phyloP scores from a whole-genome alignment of 345 rosid species.

The Draba incana region DNA sequence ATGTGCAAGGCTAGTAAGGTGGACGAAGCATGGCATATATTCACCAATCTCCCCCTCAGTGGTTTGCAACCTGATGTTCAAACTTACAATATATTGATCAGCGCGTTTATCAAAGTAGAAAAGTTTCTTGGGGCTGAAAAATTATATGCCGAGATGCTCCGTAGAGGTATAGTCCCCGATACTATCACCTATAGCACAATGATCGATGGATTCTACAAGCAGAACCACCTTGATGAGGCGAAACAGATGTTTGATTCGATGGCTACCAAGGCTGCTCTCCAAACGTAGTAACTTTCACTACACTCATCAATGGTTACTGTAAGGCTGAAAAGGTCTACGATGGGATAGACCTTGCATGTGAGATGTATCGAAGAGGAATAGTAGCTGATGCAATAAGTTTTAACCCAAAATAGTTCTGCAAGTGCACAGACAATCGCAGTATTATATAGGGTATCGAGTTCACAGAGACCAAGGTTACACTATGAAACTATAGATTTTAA shows the following conservation, averaged over 20 bases:
- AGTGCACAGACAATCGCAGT: no score
- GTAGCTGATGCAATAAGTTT: neutral
- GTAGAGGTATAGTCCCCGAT: neutral
- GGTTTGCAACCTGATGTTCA: slow-evolving; percentile 8
- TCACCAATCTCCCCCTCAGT: neutral
- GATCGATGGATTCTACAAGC: no score
- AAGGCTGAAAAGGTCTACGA: neutral
- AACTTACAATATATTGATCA: slow-evolving; percentile 12
- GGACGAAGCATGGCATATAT: neutral
- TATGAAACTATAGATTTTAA: no score
- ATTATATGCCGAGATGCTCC: neutral
- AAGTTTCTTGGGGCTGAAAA: neutral
- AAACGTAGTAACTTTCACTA: neutral
- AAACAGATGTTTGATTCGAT: no score
- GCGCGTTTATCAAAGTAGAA: neutral
- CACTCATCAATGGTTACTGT: neutral
- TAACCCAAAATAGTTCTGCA: no score
- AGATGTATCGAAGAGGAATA: neutral
- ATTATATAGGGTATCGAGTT: no score
- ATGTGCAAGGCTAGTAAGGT: neutral
- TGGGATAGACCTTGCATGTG: no score
- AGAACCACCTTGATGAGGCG: no score
- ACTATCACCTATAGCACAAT: no score
- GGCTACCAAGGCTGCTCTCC: neutral
- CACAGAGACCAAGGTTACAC: no score